Conservation (phyloP, 148 eudicot genomes). For the Rhododendron ferrugineum region DNA sequence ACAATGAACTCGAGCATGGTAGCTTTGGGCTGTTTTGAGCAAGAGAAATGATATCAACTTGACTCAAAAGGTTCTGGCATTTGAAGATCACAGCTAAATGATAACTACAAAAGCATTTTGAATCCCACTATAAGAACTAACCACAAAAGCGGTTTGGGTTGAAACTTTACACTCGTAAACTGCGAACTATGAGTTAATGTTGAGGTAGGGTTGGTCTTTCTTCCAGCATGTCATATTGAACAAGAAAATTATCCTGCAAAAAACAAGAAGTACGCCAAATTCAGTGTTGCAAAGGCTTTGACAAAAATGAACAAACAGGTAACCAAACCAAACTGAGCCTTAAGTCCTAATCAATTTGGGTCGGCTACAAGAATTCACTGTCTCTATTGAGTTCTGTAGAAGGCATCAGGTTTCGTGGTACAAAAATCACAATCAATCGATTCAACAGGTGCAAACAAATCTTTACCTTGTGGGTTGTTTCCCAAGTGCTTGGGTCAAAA, state of each 20-base stretch:
- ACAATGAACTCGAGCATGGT: not conserved
- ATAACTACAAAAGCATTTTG: not conserved
- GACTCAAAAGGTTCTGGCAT: not conserved
- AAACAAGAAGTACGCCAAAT: not conserved
- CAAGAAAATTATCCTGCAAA: constrained; percentile 74
- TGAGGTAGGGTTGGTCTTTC: constrained; percentile 68
- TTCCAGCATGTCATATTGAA: constrained; percentile 66
- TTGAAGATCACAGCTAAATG: not conserved
- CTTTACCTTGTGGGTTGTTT: constrained; percentile 65
- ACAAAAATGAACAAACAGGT: not conserved
- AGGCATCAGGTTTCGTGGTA: not conserved
- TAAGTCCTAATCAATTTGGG: not conserved
- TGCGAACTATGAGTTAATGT: constrained; percentile 26
- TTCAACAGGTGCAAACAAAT: not conserved
- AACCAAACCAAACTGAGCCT: not conserved
- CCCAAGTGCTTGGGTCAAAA: constrained; percentile 86
- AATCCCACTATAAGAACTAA: not conserved
- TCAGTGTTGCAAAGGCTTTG: not conserved
- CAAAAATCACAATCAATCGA: not conserved
- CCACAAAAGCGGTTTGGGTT: not conserved
- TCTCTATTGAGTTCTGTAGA: not conserved
- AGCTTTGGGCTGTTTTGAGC: not conserved
- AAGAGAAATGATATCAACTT: not conserved
- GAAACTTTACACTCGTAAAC: constrained; percentile 27
- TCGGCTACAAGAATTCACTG: not conserved